These are phyloP conservation scores for Solanum sitiens DNA, from an alignment of 257 asterid genomes.

Conservation along the genomic window DNA sequence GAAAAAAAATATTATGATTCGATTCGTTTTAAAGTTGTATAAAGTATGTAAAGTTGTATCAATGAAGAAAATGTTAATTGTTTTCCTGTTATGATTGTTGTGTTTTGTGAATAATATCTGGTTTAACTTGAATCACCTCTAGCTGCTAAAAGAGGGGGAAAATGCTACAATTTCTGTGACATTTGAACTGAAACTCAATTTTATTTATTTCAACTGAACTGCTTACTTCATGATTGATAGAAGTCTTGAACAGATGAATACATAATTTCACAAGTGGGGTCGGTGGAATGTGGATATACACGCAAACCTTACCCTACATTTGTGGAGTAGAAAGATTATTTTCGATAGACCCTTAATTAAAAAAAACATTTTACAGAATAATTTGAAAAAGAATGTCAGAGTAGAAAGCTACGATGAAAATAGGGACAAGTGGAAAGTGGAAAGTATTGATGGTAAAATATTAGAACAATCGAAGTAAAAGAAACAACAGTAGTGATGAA, in stretches of 20 bases:
- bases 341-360: no score
- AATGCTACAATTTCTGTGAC: not conserved
- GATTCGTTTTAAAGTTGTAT: not conserved
- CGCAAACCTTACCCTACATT: no score
- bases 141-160: not conserved
- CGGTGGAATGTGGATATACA: not conserved
- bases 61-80: not conserved
- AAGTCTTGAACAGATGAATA: not conserved
- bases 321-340: fast-evolving
- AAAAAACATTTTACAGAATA: no score
- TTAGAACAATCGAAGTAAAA: no score
- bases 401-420: not conserved
- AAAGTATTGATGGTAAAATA: no score
- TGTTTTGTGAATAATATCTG: not conserved
- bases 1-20: not conserved
- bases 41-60: not conserved
- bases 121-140: not conserved
- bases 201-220: not conserved
- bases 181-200: not conserved
- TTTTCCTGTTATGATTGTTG: not conserved
- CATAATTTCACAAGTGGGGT: not conserved
- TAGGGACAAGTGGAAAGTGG: not conserved
- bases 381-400: no score
- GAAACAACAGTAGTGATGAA: no score
- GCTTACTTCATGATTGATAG: not conserved